These are phyloP conservation scores for Phoenix roebelenii DNA, from an alignment of 176 grass and related monocot genomes.

Conservation along the genomic window DNA sequence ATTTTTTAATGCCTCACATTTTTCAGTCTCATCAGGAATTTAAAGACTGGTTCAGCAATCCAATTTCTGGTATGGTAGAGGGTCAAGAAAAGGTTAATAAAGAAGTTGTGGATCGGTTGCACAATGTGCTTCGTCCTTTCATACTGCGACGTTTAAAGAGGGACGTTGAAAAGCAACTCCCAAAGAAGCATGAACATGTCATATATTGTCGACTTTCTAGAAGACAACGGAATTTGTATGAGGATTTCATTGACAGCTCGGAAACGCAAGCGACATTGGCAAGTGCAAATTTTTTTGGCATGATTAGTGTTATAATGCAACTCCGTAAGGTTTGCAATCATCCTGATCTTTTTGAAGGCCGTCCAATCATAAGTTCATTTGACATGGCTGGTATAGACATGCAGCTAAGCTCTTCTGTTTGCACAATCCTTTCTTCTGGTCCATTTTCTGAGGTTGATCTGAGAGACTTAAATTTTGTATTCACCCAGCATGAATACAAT, in stretches of 20 bases:
- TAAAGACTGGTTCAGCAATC: slow-evolving; percentile 99
- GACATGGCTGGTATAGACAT: slow-evolving; percentile 86
- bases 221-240: slow-evolving; percentile 95
- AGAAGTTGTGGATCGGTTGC: slow-evolving; percentile 91
- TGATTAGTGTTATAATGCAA: slow-evolving; percentile 99
- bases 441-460: slow-evolving; percentile 73
- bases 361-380: slow-evolving; percentile 96
- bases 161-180: slow-evolving; percentile 96
- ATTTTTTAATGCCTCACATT: slow-evolving; percentile 99
- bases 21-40: slow-evolving; percentile 99
- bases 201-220: slow-evolving; percentile 93
- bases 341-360: slow-evolving; percentile 99
- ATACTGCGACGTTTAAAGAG: slow-evolving; percentile 88
- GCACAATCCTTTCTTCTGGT: slow-evolving; percentile 40
- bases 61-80: slow-evolving; percentile 97
- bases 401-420: slow-evolving; percentile 68
- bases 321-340: slow-evolving; percentile 98
- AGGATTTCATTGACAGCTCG: slow-evolving; percentile 94
- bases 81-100: slow-evolving; percentile 97
- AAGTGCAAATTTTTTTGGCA: slow-evolving; percentile 94
- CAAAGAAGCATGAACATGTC: slow-evolving; percentile 87
- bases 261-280: slow-evolving; percentile 82
- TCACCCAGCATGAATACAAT: slow-evolving; percentile 72
- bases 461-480: slow-evolving; percentile 73
- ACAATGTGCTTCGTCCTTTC: slow-evolving; percentile 97